A percentile compares a stretch with the other conserved stretches of the same genome.
These are phyloP conservation scores for Phaeosphaeriaceae sp. DNA, from an alignment of 2,329 filamentous ascomycete species.

Conservation along the genomic window DNA sequence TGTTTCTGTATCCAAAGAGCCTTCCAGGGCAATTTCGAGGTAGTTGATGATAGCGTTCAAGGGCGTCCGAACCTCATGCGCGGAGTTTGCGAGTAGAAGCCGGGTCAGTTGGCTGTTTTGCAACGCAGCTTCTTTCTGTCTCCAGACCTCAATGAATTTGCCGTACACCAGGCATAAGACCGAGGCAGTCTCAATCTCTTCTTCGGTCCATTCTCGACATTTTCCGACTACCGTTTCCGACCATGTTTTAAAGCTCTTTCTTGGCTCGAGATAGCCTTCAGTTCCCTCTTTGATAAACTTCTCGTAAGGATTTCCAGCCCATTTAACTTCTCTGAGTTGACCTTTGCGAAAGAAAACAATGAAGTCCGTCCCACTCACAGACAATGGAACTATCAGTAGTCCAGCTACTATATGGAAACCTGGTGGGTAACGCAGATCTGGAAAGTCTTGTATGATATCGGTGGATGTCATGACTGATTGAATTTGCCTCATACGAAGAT, in stretches of 20 bases:
- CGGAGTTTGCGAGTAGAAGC: slow-evolving; percentile 83
- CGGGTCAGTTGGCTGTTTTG: slow-evolving; percentile 82
- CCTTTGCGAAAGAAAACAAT: slow-evolving; percentile 89
- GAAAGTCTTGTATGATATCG: slow-evolving; percentile 78
- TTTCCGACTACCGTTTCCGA: slow-evolving; percentile 81
- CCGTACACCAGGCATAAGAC: slow-evolving; percentile 88
- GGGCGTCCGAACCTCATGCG: slow-evolving; percentile 89
- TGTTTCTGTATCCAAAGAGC: slow-evolving; percentile 78
- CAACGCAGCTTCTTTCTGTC: slow-evolving; percentile 84
- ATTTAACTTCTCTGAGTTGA: slow-evolving; percentile 78
- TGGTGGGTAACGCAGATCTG: slow-evolving; percentile 78
- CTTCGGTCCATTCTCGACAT: slow-evolving; percentile 86
- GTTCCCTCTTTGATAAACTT: slow-evolving; percentile 77
- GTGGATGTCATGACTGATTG: slow-evolving; percentile 80
- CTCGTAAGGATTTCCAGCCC: slow-evolving; percentile 87
- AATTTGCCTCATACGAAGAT: slow-evolving; percentile 76
- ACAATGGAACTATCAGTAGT: slow-evolving; percentile 81
- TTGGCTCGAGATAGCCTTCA: slow-evolving; percentile 75
- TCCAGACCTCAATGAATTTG: slow-evolving; percentile 91
- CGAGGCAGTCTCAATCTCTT: slow-evolving; percentile 87
- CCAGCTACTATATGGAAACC: slow-evolving; percentile 82
- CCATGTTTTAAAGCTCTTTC: slow-evolving; percentile 82
- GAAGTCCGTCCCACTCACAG: slow-evolving; percentile 77
- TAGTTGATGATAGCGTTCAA: slow-evolving; percentile 96
- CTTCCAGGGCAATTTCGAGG: slow-evolving; percentile 87